These are phyloP conservation scores for Rhizopus sp. DNA, from an alignment of 371 early-diverging fungal genomes.

Conservation along the genomic window DNA sequence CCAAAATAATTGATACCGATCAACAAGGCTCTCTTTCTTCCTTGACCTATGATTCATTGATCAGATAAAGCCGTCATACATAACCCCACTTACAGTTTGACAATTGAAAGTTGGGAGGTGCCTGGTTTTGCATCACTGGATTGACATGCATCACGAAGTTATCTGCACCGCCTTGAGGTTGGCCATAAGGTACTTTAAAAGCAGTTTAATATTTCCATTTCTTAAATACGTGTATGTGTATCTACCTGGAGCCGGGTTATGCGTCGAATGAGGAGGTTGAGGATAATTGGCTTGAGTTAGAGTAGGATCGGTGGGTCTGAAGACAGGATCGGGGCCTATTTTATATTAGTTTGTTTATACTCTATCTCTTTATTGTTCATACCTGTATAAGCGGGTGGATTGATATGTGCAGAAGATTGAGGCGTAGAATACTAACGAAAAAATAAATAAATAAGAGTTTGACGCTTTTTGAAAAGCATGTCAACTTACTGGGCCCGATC, in stretches of 20 bases:
- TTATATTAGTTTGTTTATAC: not conserved
- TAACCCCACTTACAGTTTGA: conserved; percentile 62
- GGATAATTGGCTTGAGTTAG: conserved; percentile 30
- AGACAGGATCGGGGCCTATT: conserved; percentile 23
- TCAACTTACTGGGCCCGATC: not conserved
- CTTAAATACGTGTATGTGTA: not conserved
- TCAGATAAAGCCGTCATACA: conserved; percentile 36
- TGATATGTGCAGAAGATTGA: not conserved
- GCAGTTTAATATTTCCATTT: not conserved
- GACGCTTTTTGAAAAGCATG: not conserved
- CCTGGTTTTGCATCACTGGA: conserved; percentile 21
- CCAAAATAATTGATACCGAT: conserved; percentile 93
- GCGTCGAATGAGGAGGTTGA: conserved; percentile 24
- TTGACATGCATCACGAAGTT: conserved; percentile 38
- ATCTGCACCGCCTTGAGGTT: conserved; percentile 13
- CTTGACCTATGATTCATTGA: conserved; percentile 37
- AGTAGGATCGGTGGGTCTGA: conserved; percentile 19
- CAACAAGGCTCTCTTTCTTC: conserved; percentile 79
- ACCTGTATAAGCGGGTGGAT: conserved; percentile 25
- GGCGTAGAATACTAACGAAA: not conserved
- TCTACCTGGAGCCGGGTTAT: conserved; percentile 20
- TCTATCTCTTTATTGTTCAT: not conserved
- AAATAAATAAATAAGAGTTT: not conserved
- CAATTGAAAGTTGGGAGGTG: conserved; percentile 53
- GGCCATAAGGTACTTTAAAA: conserved; percentile 23